These are phyloP conservation scores for Lasiosphaeria miniovina DNA, from an alignment of 495 filamentous ascomycete genomes.

Conservation along the genomic window DNA sequence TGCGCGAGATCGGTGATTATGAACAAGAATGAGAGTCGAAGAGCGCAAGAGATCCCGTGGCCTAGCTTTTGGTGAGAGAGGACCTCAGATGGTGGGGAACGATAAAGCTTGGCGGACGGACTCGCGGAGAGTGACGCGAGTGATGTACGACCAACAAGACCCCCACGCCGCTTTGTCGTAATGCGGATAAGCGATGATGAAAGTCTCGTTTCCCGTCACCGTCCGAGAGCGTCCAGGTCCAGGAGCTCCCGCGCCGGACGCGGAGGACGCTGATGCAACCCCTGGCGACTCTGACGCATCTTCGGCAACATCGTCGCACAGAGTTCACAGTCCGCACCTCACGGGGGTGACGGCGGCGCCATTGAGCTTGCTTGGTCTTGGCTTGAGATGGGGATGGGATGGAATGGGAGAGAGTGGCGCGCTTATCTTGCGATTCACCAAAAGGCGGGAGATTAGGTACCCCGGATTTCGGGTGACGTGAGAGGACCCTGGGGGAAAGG, in stretches of 20 bases:
- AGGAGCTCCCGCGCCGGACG: neutral
- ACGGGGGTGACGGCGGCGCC: neutral
- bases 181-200: constrained; percentile 4
- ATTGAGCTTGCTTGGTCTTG: neutral
- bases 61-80: neutral
- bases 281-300: constrained; percentile 5
- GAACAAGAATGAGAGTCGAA: neutral
- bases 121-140: neutral
- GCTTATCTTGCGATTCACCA: neutral
- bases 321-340: neutral
- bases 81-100: neutral
- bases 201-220: constrained; percentile 1
- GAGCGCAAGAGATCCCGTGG: neutral
- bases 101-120: constrained; percentile 1
- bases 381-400: neutral
- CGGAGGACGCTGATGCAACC: constrained; percentile 4
- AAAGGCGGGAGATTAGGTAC: constrained; percentile 11
- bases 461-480: constrained; percentile 21
- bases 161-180: constrained; percentile 9
- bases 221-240: constrained; percentile 6
- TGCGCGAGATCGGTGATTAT: neutral
- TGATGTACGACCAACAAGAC: neutral
- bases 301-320: neutral
- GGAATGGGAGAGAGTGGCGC: constrained; percentile 6
- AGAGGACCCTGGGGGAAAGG: constrained; percentile 3